These are phyloP conservation scores for Psilocybe sp. DNA, from an alignment of 768 basidiomycete species.

Conservation along the genomic window DNA sequence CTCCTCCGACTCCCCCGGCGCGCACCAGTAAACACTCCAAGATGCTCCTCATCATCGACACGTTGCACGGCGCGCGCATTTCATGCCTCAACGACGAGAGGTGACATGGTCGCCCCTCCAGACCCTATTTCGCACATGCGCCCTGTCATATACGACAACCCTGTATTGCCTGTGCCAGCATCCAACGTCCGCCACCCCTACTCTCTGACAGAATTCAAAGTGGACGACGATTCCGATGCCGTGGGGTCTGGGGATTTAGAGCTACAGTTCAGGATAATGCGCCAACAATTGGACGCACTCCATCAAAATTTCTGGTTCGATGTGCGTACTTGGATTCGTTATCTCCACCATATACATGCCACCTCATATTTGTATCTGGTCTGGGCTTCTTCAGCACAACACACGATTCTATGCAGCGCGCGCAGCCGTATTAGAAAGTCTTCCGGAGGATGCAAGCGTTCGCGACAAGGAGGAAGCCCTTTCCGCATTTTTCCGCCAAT, in stretches of 20 bases:
- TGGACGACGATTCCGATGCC: slow-evolving; percentile 18
- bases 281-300: slow-evolving; percentile 71
- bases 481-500: slow-evolving; percentile 70
- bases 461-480: slow-evolving; percentile 67
- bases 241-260: slow-evolving; percentile 42
- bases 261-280: slow-evolving; percentile 67
- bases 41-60: not conserved
- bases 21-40: no score
- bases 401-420: slow-evolving; percentile 75
- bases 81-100: slow-evolving; percentile 22
- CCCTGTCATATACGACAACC: slow-evolving; percentile 72
- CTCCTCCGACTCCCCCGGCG: no score
- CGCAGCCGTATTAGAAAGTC: slow-evolving; percentile 49
- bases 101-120: slow-evolving; percentile 61
- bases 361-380: not conserved
- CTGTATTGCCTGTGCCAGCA: slow-evolving; percentile 30
- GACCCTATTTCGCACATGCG: slow-evolving; percentile 79
- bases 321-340: slow-evolving; percentile 41
- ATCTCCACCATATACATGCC: not conserved
- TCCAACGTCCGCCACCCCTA: slow-evolving; percentile 61
- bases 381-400: slow-evolving; percentile 54
- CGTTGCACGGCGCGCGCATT: slow-evolving; percentile 39
- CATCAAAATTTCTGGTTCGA: slow-evolving; percentile 82
- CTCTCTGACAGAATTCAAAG: slow-evolving; percentile 70
- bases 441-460: slow-evolving; percentile 47